Conservation (phyloP, 2,329 filamentous ascomycete species). For the Neurospora crassa region DNA sequence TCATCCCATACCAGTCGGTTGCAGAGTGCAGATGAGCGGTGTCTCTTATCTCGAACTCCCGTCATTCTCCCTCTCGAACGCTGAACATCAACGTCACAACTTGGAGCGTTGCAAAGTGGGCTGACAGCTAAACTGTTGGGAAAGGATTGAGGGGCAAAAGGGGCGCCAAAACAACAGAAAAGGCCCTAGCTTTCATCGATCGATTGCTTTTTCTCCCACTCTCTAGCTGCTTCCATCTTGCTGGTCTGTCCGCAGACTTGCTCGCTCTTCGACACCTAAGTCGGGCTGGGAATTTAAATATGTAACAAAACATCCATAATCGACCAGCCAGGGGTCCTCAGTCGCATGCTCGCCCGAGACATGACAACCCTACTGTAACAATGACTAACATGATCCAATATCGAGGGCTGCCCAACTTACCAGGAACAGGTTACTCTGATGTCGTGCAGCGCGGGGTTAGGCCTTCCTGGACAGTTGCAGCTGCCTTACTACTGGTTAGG, state of each 20-base stretch:
- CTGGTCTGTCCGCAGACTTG: neutral
- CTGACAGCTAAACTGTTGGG: neutral
- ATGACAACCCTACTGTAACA: neutral
- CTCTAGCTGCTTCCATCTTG: neutral
- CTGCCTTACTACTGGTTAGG: neutral
- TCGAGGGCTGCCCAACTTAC: neutral
- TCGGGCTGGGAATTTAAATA: neutral
- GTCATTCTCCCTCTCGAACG: neutral
- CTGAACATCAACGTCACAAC: neutral
- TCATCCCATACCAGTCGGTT: neutral
- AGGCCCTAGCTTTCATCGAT: neutral
- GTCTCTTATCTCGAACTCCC: neutral
- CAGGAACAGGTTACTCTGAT: neutral
- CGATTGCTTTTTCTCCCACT: neutral
- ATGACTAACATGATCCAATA: neutral
- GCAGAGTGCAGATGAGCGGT: neutral
- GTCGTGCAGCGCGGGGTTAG: neutral
- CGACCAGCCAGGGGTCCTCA: neutral
- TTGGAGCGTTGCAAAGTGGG: neutral
- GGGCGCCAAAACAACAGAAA: neutral
- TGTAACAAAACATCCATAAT: neutral
- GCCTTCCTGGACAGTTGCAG: neutral
- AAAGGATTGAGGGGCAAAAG: neutral
- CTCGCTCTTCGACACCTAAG: neutral
- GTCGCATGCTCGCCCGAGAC: neutral